phyloP scores from a whole-genome alignment of 2,329 filamentous ascomycete genomes.

The Aphanoascus verrucosus region DNA sequence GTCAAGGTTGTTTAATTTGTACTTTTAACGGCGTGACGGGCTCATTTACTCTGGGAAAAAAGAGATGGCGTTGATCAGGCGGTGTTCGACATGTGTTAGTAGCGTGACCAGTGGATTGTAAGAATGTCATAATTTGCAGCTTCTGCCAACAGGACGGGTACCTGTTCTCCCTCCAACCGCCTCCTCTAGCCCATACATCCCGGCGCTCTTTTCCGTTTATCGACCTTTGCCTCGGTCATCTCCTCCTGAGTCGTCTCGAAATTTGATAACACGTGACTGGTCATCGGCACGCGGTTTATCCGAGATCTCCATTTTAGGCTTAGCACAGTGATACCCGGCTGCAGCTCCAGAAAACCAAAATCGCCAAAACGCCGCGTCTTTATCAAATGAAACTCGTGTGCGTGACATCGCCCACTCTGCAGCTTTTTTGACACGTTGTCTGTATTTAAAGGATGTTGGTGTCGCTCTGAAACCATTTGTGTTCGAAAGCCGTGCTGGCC shows the following conservation, averaged over 20 bases:
- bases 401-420: neutral
- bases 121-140: conserved; percentile 3
- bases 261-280: neutral
- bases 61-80: neutral
- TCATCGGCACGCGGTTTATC: neutral
- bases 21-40: neutral
- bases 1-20: neutral
- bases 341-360: conserved; percentile 8
- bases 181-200: neutral
- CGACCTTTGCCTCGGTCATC: neutral
- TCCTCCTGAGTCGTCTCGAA: too few species aligned
- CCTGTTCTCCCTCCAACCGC: neutral
- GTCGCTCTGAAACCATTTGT: neutral
- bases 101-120: neutral
- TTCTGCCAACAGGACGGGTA: neutral
- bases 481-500: neutral
- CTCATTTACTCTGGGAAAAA: neutral
- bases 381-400: conserved; percentile 1
- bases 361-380: conserved; percentile 4
- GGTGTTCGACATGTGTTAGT: conserved; percentile 5
- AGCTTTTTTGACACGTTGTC: conserved; percentile 1
- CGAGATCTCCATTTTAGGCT: neutral
- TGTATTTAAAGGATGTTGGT: neutral
- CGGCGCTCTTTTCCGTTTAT: neutral
- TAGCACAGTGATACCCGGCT: neutral